Evolutionary conservation across 805 yeast species (phyloP), one percentile per base, ranked within the genome.

Genomic region (Tetrapisispora pingtungensis): DNA sequence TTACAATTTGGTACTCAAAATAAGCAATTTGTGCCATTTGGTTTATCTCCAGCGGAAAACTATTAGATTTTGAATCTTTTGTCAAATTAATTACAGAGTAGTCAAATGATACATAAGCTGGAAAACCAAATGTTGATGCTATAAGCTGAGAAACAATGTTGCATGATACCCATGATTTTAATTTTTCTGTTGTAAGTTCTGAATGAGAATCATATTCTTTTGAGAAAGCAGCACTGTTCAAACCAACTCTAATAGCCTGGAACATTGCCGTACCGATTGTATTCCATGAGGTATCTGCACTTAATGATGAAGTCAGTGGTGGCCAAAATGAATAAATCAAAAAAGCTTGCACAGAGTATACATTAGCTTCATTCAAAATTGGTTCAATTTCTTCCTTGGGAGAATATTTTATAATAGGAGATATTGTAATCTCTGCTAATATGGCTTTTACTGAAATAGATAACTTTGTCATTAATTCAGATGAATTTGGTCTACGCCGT

Each of bases 231-330:
- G 88, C 93, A 19, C 88, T 74, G 57, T 93, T 96, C 24, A 93
- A 69, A 0, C 98, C 97, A 14, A 90, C 84, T 44, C 97, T 69
- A 30, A 89, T 82, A 0, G 97, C 97, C 58, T 87, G 96, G 63
- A 85, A 86, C 54, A 88, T 71, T 4, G 97, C 97, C 38, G 86
- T 80, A 0, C 97, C 97, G 19, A 87, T 81, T 1, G 97, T 86
- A 59, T 84, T 86, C 95, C 97, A 90, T 4, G 95, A 83, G 7
- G 96, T 83, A 59, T 93, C 97, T 0, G 97, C 96, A 62, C 94
- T 84, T 39, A 93, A 71, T 0, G 97, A 88, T 0, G 97, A 87
- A 0, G 96, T 86, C 33, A 89, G 73, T 3, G 97, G 96, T 0
- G 97, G 97, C 98, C 97, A 90, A 60, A 82, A 78, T 0, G 97